Conservation (phyloP, 177 flowering plant species). For the Vitis hybrid region DNA sequence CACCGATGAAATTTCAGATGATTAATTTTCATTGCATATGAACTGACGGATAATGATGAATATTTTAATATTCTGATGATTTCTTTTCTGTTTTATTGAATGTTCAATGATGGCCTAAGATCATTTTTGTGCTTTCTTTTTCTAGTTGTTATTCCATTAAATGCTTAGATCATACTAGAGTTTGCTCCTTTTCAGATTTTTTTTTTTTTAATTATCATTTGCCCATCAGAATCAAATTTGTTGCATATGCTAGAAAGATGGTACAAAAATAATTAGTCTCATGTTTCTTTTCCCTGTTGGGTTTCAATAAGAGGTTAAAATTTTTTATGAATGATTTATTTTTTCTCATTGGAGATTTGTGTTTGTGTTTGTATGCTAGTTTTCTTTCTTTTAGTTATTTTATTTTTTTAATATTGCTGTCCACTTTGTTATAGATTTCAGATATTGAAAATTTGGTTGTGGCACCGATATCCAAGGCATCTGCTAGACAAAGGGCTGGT, state of each 20-base stretch:
- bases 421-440: slow-evolving; percentile 48
- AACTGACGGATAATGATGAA: no score
- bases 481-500: slow-evolving; percentile 97
- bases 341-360: not conserved
- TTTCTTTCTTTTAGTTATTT: not conserved
- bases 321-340: not conserved
- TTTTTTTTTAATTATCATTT: no score
- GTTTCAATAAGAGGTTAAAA: not conserved
- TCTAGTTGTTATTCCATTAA: no score
- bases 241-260: no score
- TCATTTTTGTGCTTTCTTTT: no score
- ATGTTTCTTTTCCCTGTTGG: not conserved
- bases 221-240: no score
- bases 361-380: not conserved
- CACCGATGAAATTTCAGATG: not conserved
- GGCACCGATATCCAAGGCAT: slow-evolving; percentile 95
- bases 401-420: not conserved
- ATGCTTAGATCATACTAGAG: no score
- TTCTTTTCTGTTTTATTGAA: not conserved
- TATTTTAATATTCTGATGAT: not conserved
- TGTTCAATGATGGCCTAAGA: no score
- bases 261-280: no score
- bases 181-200: no score
- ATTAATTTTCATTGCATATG: not conserved
- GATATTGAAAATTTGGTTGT: slow-evolving; percentile 93